Base-by-base conservation (phyloP, 2,329 filamentous ascomycete species). In the Aspergillus fischeri region DNA sequence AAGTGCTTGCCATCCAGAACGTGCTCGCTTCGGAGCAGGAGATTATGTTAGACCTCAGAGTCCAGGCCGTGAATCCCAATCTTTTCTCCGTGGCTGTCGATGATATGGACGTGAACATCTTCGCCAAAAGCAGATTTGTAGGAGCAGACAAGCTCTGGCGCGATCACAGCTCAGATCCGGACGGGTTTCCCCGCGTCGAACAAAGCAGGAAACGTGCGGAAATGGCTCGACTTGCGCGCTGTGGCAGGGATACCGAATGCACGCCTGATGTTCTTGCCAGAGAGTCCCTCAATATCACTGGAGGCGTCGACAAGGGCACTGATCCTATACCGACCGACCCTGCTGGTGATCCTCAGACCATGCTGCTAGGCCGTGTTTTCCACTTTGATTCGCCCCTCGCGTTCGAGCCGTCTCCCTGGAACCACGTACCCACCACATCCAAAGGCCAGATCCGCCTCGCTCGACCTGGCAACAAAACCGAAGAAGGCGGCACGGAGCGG, bases 21-120 rank as follows among this genome's bases (percentile, higher is more conserved):
- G 91, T 99, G 25, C 83, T 97, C 51, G 92, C 92, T 2, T 96
- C 91, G 66, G 91, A 96, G 73, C 91, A 96, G 72, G 92, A 97
- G 71, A 83, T 99, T 45, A 96, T 99, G 85, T 84, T 97, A 67
- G 93, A 99, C 73, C 78, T 99, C 51, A 86, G 90, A 21, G 91
- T 99, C 58, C 86, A 86, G 64, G 94, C 93, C 0, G 82, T 93
- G 65, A 99, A 99, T 70, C 92, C 93, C 1, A 99, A 97, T 65
- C 86, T 97, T 44, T 89, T 97, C 42, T 86, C 91, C 1, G 89
- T 99, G 45, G 89, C 89, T 2, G 86, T 99, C 41, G 87, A 90
- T 61, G 87, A 92, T 49, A 88, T 95, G 69, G 92, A 97, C 70
- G 81, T 97, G 56, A 92, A 95, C 67, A 84, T 99, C 32, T 97